Base-by-base conservation (phyloP, 352 stramenopile species). In the Phytophthora lateralis region DNA sequence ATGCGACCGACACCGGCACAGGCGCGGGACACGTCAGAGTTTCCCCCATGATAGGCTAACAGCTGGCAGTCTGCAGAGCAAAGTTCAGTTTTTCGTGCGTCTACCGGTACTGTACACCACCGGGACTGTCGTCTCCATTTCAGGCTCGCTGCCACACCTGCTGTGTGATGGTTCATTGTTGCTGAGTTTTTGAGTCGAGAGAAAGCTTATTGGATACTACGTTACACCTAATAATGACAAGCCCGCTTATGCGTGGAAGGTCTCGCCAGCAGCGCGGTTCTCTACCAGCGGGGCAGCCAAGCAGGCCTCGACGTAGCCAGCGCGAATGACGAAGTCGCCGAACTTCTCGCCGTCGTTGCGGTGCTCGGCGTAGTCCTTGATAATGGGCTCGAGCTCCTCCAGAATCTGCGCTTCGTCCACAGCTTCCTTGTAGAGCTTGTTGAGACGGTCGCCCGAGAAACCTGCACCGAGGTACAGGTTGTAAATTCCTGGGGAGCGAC, bases 401-500 rank as follows among this genome's bases (percentile, higher is more conserved):
- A 93, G 69, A 66, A 95, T 95, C 66, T 85, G 74, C 53, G 80
- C 80, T 60, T 93, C 86, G 67, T 92, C 78, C 39, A 92, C 60
- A 17, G 77, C 81, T 45, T 92, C 85, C 61, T 90, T 89, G 78
- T 91, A 91, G 34, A 94, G 63, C 67, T 93, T 92, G 80, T 88
- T 90, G 34, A 95, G 73, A 21, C 86, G 80, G 50, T 92, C 80
- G 6, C 85, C 84, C 0, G 71, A 58, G 50, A 85, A 85, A 30
- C 84, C 85, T 38, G 96, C 97, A 47, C 97, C 97, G 11, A 99
- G 70, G 87, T 97, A 99, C 43, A 99, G 53, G 80, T 99, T 97
- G 80, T 99, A 99, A 53, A 82, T 97, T 60, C 97, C 96, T 1
- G 96, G 87, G 38, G 95, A 97, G 73, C 98, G 96, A 50, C 97